Evolutionary conservation across 371 early-diverging fungal genomes (phyloP).

Genomic region (Mucor indicus): DNA sequence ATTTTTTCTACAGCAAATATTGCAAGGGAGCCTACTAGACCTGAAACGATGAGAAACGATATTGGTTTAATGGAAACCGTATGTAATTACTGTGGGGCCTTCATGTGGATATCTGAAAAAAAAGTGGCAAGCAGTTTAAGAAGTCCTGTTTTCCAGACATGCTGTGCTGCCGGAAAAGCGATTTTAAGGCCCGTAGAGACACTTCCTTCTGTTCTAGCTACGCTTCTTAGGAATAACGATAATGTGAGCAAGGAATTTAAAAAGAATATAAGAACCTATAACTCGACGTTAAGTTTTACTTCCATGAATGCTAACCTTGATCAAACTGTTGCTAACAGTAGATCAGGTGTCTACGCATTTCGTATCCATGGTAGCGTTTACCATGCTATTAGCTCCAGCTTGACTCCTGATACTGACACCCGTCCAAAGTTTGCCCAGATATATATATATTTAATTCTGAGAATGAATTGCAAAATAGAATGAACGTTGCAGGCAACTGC

Average conservation of each 20-base stretch:
- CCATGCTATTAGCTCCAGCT: neutral
- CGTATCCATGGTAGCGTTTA: neutral
- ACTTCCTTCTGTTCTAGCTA: neutral
- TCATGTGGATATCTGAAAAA: neutral
- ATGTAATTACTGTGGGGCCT: neutral
- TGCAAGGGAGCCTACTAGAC: neutral
- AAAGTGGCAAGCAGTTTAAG: no score
- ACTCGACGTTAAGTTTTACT: neutral
- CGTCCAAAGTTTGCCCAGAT: slow-evolving; percentile 1
- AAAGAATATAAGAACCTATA: neutral
- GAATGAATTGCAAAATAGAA: neutral
- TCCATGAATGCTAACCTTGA: neutral
- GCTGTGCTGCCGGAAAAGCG: neutral
- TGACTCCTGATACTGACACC: no score
- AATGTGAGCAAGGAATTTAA: neutral
- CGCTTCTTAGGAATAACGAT: neutral
- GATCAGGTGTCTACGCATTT: neutral
- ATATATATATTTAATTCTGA: slow-evolving; percentile 3
- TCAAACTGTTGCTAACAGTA: neutral
- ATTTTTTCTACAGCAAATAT: no score
- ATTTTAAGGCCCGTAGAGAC: neutral
- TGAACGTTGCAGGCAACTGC: neutral
- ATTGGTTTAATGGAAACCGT: neutral
- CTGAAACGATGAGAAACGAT: neutral
- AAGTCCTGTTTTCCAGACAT: neutral